Percentiles rank a stretch among this genome's conserved stretches.
These are phyloP conservation scores for Corchorus capsularis DNA, from an alignment of 345 rosid species.

Conservation along the genomic window DNA sequence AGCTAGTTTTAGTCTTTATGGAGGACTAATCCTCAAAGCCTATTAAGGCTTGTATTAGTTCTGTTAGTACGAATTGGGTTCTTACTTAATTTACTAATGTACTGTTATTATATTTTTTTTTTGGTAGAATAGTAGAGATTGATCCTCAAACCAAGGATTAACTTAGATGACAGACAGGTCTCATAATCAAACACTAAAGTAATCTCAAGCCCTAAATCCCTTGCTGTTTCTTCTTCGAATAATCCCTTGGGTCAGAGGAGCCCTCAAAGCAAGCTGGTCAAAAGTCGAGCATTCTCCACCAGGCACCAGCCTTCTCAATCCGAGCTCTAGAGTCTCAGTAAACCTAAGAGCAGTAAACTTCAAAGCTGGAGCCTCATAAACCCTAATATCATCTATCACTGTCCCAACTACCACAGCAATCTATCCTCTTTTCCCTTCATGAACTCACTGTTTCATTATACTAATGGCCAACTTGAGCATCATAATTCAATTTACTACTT, in stretches of 20 bases:
- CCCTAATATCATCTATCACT: conserved; percentile 82
- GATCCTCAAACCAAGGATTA: conserved; percentile 7
- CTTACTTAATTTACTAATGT: no score
- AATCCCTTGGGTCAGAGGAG: conserved; percentile 97
- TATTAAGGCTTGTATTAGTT: no score
- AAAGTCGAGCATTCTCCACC: conserved; percentile 96
- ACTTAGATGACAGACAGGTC: conserved; percentile 25
- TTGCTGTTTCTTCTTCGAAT: conserved; percentile 85
- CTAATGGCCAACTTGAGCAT: no score
- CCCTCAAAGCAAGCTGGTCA: conserved; percentile 91
- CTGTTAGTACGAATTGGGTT: no score
- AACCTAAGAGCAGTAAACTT: conserved; percentile 88
- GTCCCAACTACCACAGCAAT: conserved; percentile 91
- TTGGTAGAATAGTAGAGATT: conserved; percentile 11
- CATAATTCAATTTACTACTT: no score
- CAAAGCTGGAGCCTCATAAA: conserved; percentile 79
- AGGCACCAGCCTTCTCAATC: conserved; percentile 97
- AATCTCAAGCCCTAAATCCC: conserved; percentile 67
- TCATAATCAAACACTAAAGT: conserved; percentile 21
- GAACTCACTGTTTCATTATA: no score
- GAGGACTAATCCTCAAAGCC: no score
- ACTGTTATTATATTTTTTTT: no score
- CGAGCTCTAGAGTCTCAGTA: conserved; percentile 87
- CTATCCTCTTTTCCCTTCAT: no score
- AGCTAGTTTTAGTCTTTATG: no score